A percentile compares a stretch with the other conserved stretches of the same genome.
phyloP scores from a whole-genome alignment of 257 asterid species.

The Fraxinus anomala region DNA sequence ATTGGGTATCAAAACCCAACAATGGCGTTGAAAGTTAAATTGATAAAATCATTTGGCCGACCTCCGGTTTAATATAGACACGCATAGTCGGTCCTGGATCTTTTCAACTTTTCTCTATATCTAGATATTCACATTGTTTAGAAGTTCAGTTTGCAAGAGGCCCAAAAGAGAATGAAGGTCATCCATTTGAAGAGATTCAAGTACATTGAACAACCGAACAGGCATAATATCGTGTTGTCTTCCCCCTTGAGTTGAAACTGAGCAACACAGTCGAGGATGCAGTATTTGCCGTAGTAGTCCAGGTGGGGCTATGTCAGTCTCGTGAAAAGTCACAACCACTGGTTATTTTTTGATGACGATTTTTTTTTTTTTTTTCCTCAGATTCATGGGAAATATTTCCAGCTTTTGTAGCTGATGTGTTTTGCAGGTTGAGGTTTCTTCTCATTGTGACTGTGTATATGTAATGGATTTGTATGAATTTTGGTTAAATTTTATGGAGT shows the following conservation, averaged over 20 bases:
- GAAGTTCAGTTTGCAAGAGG: constrained; percentile 62
- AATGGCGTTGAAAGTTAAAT: neutral
- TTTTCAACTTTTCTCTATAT: neutral
- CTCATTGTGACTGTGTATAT: neutral
- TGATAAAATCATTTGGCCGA: neutral
- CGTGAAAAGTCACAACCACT: constrained; percentile 68
- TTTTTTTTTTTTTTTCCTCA: constrained; percentile 28
- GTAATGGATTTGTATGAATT: neutral
- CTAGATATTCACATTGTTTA: constrained; percentile 3
- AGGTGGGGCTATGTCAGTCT: constrained; percentile 66
- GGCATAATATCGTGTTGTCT: constrained; percentile 65
- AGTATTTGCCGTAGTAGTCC: constrained; percentile 60
- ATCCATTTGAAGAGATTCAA: constrained; percentile 68
- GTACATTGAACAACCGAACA: constrained; percentile 56
- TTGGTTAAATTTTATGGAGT: neutral
- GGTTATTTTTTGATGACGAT: constrained; percentile 66
- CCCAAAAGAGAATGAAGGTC: constrained; percentile 70
- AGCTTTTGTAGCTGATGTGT: neutral
- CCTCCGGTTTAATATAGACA: neutral
- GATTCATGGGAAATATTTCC: neutral
- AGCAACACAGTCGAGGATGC: constrained; percentile 64
- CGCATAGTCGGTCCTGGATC: neutral
- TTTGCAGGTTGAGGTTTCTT: neutral
- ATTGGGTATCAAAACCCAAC: neutral
- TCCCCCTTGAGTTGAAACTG: constrained; percentile 60